Evolutionary conservation across 371 early-diverging fungal species (phyloP).

Genomic region (Conidiobolus incongruus): DNA sequence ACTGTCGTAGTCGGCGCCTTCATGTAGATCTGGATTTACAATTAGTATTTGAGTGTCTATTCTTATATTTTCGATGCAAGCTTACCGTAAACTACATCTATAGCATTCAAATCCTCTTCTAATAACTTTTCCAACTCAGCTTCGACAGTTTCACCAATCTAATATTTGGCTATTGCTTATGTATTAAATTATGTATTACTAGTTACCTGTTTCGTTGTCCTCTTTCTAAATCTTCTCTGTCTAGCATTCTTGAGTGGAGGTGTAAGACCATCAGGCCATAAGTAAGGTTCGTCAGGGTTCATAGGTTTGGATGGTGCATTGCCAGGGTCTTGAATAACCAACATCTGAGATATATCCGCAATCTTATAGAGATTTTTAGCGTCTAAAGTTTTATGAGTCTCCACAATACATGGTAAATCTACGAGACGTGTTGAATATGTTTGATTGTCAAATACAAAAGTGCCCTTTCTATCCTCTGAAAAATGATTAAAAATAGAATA

Average conservation of each 20-base stretch:
- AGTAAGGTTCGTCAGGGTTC: constrained; percentile 22
- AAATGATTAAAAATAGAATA: background rate
- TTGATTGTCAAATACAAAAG: constrained; percentile 30
- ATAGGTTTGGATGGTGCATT: constrained; percentile 11
- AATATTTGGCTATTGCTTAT: no score
- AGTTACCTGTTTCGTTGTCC: constrained; percentile 52
- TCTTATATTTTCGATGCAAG: no score
- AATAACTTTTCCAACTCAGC: constrained; percentile 66
- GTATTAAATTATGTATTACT: no score
- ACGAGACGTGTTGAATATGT: constrained; percentile 45
- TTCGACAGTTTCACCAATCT: constrained; percentile 79
- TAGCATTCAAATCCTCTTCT: constrained; percentile 58
- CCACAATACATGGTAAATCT: constrained; percentile 90
- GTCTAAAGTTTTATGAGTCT: constrained; percentile 88
- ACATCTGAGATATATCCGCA: constrained; percentile 89
- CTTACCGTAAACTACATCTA: constrained; percentile 36
- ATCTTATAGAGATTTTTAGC: constrained; percentile 91
- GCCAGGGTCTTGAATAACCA: constrained; percentile 22
- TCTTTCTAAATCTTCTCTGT: constrained; percentile 69
- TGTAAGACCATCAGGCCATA: constrained; percentile 74
- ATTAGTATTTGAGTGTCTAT: no score
- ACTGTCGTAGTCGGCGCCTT: constrained; percentile 9
- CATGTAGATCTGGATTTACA: constrained; percentile 5
- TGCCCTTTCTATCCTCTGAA: constrained; percentile 47
- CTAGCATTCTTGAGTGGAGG: constrained; percentile 73